phyloP scores from a whole-genome alignment of 495 filamentous ascomycete species.

The Penicillium soppii region DNA sequence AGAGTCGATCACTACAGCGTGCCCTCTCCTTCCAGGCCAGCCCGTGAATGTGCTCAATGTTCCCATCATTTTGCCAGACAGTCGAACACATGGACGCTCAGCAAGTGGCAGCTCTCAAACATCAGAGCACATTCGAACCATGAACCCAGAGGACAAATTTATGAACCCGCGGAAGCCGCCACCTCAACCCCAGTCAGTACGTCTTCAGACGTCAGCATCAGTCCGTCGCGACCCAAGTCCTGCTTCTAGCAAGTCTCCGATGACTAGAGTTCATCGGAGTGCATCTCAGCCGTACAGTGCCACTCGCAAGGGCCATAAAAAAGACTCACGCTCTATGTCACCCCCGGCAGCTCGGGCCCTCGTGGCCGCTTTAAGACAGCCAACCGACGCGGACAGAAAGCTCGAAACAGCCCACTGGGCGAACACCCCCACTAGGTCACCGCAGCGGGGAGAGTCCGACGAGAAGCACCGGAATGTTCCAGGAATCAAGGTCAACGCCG shows the following conservation, averaged over 20 bases:
- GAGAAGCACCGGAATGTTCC: slow-evolving; percentile 16
- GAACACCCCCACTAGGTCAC: neutral
- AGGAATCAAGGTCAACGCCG: slow-evolving; percentile 15
- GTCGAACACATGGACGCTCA: slow-evolving; percentile 36
- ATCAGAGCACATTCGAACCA: slow-evolving; percentile 58
- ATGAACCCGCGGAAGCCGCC: slow-evolving; percentile 65
- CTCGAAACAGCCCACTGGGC: slow-evolving; percentile 5
- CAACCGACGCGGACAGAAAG: slow-evolving; percentile 13
- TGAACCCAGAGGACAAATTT: slow-evolving; percentile 77
- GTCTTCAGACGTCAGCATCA: slow-evolving; percentile 57
- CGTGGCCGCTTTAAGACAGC: slow-evolving; percentile 34
- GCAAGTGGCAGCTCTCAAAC: slow-evolving; percentile 37
- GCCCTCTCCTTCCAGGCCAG: slow-evolving; percentile 84
- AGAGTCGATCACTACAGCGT: slow-evolving; percentile 70
- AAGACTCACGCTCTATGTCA: slow-evolving; percentile 41
- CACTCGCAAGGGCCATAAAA: slow-evolving; percentile 20
- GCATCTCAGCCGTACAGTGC: slow-evolving; percentile 40
- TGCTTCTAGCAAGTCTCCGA: slow-evolving; percentile 27
- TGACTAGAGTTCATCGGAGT: slow-evolving; percentile 25
- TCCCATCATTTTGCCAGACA: slow-evolving; percentile 62
- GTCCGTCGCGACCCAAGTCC: slow-evolving; percentile 38
- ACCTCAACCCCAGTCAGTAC: slow-evolving; percentile 47
- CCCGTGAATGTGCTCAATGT: slow-evolving; percentile 79
- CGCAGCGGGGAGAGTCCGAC: neutral
- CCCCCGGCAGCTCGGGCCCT: slow-evolving; percentile 39